Base-by-base conservation (phyloP, 2,329 filamentous ascomycete genomes). In the Zasmidium cellare region DNA sequence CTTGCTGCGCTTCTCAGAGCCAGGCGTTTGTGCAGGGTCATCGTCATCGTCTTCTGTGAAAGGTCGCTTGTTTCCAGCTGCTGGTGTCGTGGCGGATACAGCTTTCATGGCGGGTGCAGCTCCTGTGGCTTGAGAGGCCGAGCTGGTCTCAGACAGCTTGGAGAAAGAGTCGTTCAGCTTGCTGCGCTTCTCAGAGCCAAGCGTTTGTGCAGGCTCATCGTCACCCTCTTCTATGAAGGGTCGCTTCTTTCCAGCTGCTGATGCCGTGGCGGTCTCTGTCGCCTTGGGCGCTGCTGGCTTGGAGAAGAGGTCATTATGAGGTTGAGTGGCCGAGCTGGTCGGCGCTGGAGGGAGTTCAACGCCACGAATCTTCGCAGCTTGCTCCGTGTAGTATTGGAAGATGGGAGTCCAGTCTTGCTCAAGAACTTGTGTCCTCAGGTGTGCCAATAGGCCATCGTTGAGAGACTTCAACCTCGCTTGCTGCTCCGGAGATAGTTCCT, bases 1-100 rank as follows among this genome's bases (percentile, higher is more conserved):
- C 57, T 66, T 67, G 28, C 46, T 58, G 18, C 70, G 69, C 65
- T 72, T 72, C 56, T 72, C 69, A 16, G 68, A 70, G 2, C 62
- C 62, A 3, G 66, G 68, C 20, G 57, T 53, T 28, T 56, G 57
- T 3, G 54, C n/a, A 3, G 53, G 12, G 6, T 56, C 60, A 31
- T 59, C 56, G 28, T 60, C 56, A 24, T 66, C 55, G 25, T 66
- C 60, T 44, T 67, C n/a, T n/a, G n/a, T n/a, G n/a, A n/a, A n/a
- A n/a, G n/a, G n/a, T n/a, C n/a, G n/a, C n/a, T n/a, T n/a, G n/a
- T n/a, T n/a, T n/a, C n/a, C n/a, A 9, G 59, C 59, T 41, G 63
- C 54, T 31, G 63, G 58, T 45, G 64, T 65, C 5, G 63, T 63
- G 24, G 59, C 59, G n/a, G 50, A 52, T 3, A 52, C 23, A 18